Evolutionary conservation across 441 rosid species (phyloP).

Genomic region (Oxalis stricta): DNA sequence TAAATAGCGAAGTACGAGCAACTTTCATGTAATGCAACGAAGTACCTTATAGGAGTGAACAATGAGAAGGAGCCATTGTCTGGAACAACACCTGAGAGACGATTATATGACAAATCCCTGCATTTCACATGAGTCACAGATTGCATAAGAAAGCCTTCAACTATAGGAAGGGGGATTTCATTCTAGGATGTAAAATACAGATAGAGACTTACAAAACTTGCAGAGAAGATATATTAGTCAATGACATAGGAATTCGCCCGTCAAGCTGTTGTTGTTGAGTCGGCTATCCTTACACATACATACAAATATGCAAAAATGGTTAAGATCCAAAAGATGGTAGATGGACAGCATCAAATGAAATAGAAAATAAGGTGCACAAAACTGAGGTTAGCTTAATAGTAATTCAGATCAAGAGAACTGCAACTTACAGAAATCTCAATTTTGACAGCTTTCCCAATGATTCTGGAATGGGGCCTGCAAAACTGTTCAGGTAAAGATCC

Average conservation of each 20-base stretch:
- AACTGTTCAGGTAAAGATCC: conserved; percentile 95
- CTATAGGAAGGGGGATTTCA: neutral
- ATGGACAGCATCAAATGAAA: neutral
- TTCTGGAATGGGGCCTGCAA: conserved; percentile 79
- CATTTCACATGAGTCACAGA: conserved; percentile 11
- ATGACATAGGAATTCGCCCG: conserved; percentile 80
- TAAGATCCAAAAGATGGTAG: conserved; percentile 3
- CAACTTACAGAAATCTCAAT: conserved; percentile 81
- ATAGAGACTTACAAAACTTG: conserved; percentile 73
- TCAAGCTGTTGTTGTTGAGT: conserved; percentile 83
- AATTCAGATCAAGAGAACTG: neutral
- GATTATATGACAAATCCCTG: conserved; percentile 94
- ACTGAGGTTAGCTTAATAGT: neutral
- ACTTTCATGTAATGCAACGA: conserved; percentile 9
- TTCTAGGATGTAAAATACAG: neutral
- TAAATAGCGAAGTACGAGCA: neutral
- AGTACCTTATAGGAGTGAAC: conserved; percentile 83
- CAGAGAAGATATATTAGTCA: conserved; percentile 62
- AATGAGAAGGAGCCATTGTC: conserved; percentile 89
- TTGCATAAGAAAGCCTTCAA: conserved; percentile 3
- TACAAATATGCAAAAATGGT: conserved; percentile 15
- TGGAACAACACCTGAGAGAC: conserved; percentile 75
- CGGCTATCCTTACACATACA: conserved; percentile 55
- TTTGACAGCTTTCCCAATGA: conserved; percentile 68
- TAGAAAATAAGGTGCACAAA: neutral